phyloP scores from a whole-genome alignment of 257 asterid genomes.

The Ilex asprella region DNA sequence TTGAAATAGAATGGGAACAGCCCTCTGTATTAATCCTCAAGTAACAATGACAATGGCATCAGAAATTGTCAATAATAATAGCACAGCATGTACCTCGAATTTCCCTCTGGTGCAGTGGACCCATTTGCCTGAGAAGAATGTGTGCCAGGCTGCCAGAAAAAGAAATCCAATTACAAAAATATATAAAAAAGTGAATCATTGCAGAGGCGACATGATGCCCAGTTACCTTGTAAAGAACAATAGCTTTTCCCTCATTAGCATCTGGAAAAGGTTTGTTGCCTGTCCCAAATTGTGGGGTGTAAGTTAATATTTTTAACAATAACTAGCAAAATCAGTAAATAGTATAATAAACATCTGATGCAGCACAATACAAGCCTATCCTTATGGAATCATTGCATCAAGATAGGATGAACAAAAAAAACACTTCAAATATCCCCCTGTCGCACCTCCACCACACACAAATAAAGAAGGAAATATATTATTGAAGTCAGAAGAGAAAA shows the following conservation, averaged over 20 bases:
- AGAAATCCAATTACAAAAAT: constrained; percentile 13
- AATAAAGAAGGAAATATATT: background rate
- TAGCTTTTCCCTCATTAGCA: constrained; percentile 69
- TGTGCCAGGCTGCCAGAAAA: constrained; percentile 60
- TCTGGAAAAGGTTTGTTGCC: constrained; percentile 45
- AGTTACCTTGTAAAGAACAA: constrained; percentile 75
- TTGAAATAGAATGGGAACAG: too few species aligned
- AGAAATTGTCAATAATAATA: constrained; percentile 10
- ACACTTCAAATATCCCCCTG: background rate
- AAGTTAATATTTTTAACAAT: constrained; percentile 11
- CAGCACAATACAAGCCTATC: background rate
- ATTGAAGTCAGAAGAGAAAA: constrained; percentile 1
- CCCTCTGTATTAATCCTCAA: background rate
- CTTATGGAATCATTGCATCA: background rate
- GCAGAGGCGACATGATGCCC: constrained; percentile 17
- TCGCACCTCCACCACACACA: background rate
- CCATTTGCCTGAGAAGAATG: constrained; percentile 46
- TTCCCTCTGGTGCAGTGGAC: constrained; percentile 42
- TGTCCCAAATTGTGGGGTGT: constrained; percentile 21
- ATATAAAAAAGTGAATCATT: constrained; percentile 5
- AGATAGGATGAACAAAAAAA: background rate
- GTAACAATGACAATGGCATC: constrained; percentile 17
- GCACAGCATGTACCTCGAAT: constrained; percentile 57
- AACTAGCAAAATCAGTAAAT: constrained; percentile 7
- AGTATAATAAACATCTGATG: background rate